Evolutionary conservation across 257 asterid genomes (phyloP).

Genomic region (Scutellaria minor): DNA sequence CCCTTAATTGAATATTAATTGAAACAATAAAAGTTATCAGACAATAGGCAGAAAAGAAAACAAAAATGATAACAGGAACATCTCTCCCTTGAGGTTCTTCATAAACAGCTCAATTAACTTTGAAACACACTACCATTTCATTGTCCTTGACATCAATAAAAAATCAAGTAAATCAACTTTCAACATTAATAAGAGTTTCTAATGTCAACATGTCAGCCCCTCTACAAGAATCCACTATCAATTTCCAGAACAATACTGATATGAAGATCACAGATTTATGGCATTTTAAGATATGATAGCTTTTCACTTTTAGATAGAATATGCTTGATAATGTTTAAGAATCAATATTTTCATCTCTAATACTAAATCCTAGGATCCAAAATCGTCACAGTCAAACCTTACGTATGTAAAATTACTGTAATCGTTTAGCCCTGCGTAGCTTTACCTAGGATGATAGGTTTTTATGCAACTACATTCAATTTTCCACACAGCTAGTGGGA

Average conservation of each 20-base stretch:
- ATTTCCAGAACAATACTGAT: conserved; percentile 8
- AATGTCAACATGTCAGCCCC: neutral
- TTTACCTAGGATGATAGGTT: neutral
- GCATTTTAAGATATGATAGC: conserved; percentile 7
- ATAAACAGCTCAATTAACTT: neutral
- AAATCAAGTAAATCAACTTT: conserved; percentile 1
- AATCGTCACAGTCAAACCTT: neutral
- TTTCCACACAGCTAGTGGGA: neutral
- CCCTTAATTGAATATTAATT: neutral
- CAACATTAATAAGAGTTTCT: neutral
- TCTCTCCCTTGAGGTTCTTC: neutral
- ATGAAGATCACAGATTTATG: conserved; percentile 12
- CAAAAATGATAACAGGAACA: neutral
- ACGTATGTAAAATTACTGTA: neutral
- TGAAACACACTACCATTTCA: neutral
- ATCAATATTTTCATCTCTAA: no score
- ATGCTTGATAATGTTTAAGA: neutral
- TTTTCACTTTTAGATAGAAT: neutral
- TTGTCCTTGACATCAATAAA: neutral
- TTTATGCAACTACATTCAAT: neutral
- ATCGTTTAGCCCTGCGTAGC: neutral
- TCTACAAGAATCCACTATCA: neutral
- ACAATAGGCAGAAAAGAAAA: neutral
- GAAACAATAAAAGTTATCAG: neutral
- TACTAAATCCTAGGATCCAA: neutral